A percentile compares a stretch with the other conserved stretches of the same genome.
These are phyloP conservation scores for Boletus calvinii DNA, from an alignment of 1,284 basidiomycete genomes.

Conservation along the genomic window DNA sequence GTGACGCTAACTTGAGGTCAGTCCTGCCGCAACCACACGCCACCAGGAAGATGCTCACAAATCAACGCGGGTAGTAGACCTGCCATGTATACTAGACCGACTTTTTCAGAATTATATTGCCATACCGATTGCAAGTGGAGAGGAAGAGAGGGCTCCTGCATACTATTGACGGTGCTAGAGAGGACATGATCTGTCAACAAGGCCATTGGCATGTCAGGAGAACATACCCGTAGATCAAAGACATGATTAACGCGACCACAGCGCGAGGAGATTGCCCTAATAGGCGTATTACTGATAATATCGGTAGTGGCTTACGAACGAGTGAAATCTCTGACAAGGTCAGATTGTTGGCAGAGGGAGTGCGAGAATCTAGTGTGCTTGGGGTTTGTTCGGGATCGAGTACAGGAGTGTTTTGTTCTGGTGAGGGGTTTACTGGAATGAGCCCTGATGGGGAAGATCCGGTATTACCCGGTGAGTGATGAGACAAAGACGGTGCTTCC, in stretches of 20 bases:
- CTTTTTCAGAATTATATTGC: slow-evolving; percentile 56
- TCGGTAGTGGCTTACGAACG: slow-evolving; percentile 36
- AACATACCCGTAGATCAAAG: slow-evolving; percentile 61
- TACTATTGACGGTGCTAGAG: slow-evolving; percentile 50
- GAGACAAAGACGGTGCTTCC: slow-evolving; percentile 6
- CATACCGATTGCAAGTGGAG: slow-evolving; percentile 63
- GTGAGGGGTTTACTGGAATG: not conserved
- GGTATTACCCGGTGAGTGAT: not conserved
- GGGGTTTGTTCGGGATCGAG: not conserved
- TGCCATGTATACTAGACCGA: slow-evolving; percentile 72
- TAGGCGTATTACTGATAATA: slow-evolving; percentile 43
- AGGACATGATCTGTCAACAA: not conserved
- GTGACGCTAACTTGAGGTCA: slow-evolving; percentile 45
- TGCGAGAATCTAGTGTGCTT: not conserved
- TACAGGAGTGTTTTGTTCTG: not conserved
- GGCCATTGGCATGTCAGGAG: not conserved
- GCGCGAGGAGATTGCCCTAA: slow-evolving; percentile 58
- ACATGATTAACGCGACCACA: slow-evolving; percentile 48
- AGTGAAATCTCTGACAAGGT: slow-evolving; percentile 18
- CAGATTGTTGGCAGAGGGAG: not conserved
- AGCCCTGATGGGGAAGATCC: not conserved
- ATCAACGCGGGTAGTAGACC: slow-evolving; percentile 66
- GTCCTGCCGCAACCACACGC: not conserved
- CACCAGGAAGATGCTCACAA: slow-evolving; percentile 43
- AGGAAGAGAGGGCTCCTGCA: slow-evolving; percentile 65